Evolutionary conservation across 345 rosid species (phyloP), one percentile per base, ranked within the genome.

Genomic region (Eucalyptus shirleyi): DNA sequence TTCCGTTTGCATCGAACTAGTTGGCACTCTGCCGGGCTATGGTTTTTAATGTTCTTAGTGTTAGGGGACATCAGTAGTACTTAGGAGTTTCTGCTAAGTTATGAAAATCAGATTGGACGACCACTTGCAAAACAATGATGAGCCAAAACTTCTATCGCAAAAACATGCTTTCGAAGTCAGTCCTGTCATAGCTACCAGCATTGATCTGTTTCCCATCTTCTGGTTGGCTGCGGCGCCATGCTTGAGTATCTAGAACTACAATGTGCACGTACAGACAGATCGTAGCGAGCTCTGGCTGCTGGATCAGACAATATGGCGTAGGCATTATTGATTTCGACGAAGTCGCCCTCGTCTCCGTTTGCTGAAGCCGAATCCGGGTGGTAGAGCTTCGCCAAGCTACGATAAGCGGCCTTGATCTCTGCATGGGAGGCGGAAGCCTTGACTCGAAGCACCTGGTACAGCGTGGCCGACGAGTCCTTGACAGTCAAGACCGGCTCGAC

Each of bases 291-390:
- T 86, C 92, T 87, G 40, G 92, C 90, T 8, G 86, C 87, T 11
- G 90, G 91, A 77, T 92, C 89, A 21, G 93, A 92, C 23, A 91
- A 87, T 10, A 89, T 91, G 44, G 93, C 89, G 26, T 92, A 88
- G 44, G 92, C 93, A 56, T 87, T 59, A 86, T 88, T 89, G 86
- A 91, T 91, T 32, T 87, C 82, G 9, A 87, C 50, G 56, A 92
- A 92, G 7, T 80, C 65, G 3, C 86, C 86, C 37, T 60, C 18
- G 11, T 34, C 51, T 44, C 50, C 32, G 3, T 23, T 56, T 0
- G 23, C 24, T 9, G 56, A 42, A 32, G 89, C 56, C 21, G 89
- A 47, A 47, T 89, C 91, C 3, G 91, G 91, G 87, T 89, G 91
- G 89, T 77, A 89, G 21, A 53, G 86, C 80, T 89, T 90, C 13